Conservation (phyloP, 305 asterid species). For the Solanum hybrid region DNA sequence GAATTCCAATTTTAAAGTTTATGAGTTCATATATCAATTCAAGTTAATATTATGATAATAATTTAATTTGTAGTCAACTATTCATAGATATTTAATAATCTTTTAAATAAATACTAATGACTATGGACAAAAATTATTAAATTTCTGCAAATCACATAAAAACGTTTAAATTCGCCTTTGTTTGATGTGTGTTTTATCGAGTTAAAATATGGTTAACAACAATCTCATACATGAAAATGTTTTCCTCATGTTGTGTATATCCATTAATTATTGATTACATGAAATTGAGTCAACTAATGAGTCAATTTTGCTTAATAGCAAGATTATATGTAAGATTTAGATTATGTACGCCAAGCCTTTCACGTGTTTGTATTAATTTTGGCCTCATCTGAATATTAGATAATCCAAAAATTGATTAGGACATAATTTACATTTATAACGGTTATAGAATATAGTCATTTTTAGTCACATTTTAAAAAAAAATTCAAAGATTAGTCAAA, state of each 20-base stretch:
- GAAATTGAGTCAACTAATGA: background rate
- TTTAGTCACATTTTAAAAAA: background rate
- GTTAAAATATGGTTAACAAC: background rate
- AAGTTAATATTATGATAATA: background rate
- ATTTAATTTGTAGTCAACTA: background rate
- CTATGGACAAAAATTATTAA: background rate
- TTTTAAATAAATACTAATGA: background rate
- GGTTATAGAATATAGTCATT: background rate
- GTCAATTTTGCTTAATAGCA: background rate
- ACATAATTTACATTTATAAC: background rate
- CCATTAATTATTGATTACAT: background rate
- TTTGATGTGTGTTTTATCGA: background rate
- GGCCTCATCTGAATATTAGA: background rate
- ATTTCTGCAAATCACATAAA: background rate
- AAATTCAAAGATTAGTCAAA: background rate
- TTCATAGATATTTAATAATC: background rate
- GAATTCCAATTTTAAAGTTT: background rate
- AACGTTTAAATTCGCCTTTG: background rate
- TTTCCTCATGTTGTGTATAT: background rate
- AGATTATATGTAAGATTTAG: background rate
- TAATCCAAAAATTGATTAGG: background rate
- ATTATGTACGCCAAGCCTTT: background rate
- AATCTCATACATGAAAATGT: background rate
- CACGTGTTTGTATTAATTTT: background rate
- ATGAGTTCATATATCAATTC: background rate